Percentiles rank a stretch among this genome's conserved stretches.
These are phyloP conservation scores for Tetracladium maxilliforme DNA, from an alignment of 2,329 filamentous ascomycete genomes.

Conservation along the genomic window DNA sequence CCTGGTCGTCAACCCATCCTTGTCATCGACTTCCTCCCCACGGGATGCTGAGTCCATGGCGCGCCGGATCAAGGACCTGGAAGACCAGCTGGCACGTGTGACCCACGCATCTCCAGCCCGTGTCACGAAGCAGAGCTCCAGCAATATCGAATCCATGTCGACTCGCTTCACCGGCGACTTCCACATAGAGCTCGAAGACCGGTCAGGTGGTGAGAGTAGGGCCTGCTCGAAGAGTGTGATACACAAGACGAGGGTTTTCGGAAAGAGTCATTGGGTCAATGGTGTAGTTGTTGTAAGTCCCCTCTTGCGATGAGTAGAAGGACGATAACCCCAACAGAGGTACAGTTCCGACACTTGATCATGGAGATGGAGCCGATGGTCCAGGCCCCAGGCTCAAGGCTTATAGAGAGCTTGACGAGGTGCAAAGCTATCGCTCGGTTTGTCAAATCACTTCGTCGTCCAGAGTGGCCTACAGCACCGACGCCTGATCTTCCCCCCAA, in stretches of 20 bases:
- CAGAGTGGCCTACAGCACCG: slow-evolving; percentile 28
- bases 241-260: slow-evolving; percentile 41
- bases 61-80: slow-evolving; percentile 23
- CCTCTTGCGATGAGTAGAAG: slow-evolving; percentile 8
- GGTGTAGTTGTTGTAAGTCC: slow-evolving; percentile 26
- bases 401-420: slow-evolving; percentile 21
- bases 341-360: slow-evolving; percentile 27
- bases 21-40: too few relatives aligned
- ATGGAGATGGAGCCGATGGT: slow-evolving; percentile 23
- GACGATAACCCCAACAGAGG: slow-evolving; percentile 5
- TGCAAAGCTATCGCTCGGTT: slow-evolving; percentile 36
- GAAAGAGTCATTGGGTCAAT: slow-evolving; percentile 42
- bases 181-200: slow-evolving; percentile 22
- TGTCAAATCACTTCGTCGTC: slow-evolving; percentile 33
- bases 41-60: slow-evolving; percentile 21
- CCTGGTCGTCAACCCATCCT: too few relatives aligned
- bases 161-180: too few relatives aligned
- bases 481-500: slow-evolving; percentile 29
- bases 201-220: slow-evolving; percentile 13
- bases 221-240: slow-evolving; percentile 25
- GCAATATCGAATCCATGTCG: slow-evolving; percentile 21
- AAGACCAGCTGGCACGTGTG: slow-evolving; percentile 21
- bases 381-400: slow-evolving; percentile 19
- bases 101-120: slow-evolving; percentile 7
- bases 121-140: slow-evolving; percentile 17